phyloP scores from a whole-genome alignment of 2,329 filamentous ascomycete species.

The Talaromyces sp. region DNA sequence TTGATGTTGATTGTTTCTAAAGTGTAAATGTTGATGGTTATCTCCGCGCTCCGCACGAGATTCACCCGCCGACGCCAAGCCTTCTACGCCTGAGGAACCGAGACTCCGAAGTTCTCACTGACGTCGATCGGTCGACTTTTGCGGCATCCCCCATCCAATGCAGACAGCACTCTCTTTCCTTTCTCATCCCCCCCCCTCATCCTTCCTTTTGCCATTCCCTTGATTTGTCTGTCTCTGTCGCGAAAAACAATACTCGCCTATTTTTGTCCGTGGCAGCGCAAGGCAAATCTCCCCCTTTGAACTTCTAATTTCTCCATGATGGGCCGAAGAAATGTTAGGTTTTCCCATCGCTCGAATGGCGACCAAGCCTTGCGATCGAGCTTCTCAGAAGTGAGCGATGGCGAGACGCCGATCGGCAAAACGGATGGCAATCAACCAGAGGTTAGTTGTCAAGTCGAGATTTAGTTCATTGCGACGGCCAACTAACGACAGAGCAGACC shows the following conservation, averaged over 20 bases:
- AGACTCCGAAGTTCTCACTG: slow-evolving; percentile 3
- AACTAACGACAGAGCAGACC: slow-evolving; percentile 29
- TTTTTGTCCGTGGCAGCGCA: not conserved
- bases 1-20: not conserved
- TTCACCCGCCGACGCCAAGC: slow-evolving; percentile 10
- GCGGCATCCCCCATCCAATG: not conserved
- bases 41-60: not conserved
- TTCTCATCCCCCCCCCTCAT: not conserved
- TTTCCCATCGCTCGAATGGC: slow-evolving; percentile 22
- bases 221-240: slow-evolving; percentile 3
- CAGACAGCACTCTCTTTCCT: not conserved
- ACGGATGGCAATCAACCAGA: slow-evolving; percentile 36
- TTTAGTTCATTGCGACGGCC: not conserved
- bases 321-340: slow-evolving; percentile 21
- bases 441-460: slow-evolving; percentile 25
- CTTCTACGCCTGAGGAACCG: slow-evolving; percentile 2
- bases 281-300: not conserved
- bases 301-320: slow-evolving; percentile 14
- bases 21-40: not conserved
- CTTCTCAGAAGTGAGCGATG: slow-evolving; percentile 20
- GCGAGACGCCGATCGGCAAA: not conserved
- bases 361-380: slow-evolving; percentile 19
- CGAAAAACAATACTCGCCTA: not conserved
- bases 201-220: not conserved
- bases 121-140: not conserved